Base-by-base conservation (phyloP, 495 filamentous ascomycete genomes). In the Penicillium canescens region DNA sequence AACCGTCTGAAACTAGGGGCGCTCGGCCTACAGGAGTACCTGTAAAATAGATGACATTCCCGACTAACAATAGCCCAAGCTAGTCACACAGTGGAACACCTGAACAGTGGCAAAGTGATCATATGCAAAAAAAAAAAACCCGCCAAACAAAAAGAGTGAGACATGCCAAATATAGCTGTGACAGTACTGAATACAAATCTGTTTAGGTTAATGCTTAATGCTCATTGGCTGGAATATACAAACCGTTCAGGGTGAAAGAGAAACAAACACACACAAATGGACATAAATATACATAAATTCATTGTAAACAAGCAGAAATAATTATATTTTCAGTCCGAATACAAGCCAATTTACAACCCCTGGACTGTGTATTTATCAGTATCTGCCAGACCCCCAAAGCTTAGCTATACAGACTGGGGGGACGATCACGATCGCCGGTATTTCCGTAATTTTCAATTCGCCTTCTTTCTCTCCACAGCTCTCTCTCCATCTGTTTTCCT, bases 1-100 rank as follows among this genome's bases (percentile, higher is more conserved):
- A 33, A 23, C 20, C 34, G 35, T 42, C 52, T 62, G 60, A 62
- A 62, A 62, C 60, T 62, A 62, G 60, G 60, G 53, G 57, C 44
- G 43, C 26, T 47, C 24, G 46, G 46, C 46, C 35, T 20, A 38
- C 28, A 9, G 26, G 35, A 11, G 28, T 24, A 18, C 18, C 18
- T 18, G 18, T 18, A 10, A 37, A 37, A 41, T 14, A 50, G 47
- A 41, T 24, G 35, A 50, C 47, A 41, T 50, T 42, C 36, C 33
- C 26, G 10, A n/a, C 13, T 3, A 33, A 13, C 9, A 31, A 50
- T 42, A 33, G 21, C 4, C 47, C 47, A 34, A 20, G n/a, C 47
- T 16, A 40, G 38, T 24, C 31, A 33, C 33, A 51, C 49, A 21
- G 49, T 51, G 49, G 49, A 51, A 16, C 28, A 23, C 6, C 21